Base-by-base conservation (phyloP, 2,329 filamentous ascomycete genomes). In the Fusarium piperis region DNA sequence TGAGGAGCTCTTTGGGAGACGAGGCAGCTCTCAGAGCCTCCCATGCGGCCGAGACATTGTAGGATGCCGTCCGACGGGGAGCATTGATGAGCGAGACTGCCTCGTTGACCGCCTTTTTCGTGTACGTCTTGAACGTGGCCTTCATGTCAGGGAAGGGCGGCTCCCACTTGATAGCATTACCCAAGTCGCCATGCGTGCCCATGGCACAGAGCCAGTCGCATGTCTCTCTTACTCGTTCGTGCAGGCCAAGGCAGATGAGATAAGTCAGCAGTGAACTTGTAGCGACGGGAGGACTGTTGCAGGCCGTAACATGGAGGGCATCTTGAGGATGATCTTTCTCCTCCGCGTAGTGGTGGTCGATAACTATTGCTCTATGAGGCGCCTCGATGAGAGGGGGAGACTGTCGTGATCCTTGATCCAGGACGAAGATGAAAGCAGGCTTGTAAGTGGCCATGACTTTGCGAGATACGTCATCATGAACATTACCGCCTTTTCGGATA, bases 101-200 rank as follows among this genome's bases (percentile, higher is more conserved):
- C 15, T 89, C 86, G 66, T 90, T 91, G 60, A 92, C 79, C 0
- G 85, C 80, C 70, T 89, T 91, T 72, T 90, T 92, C 0, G 88
- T 88, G 73, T 91, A 83, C 15, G 78, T 81, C 72, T 91, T 91
- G 72, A 92, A 88, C 0, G 86, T 86, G 1, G 83, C 78, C 18
- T 82, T 83, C 89, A 92, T 91, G 67, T 92, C 88, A 2, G 91
- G 91, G 68, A 93, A 92, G 0, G 91, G 91, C 0, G 86, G 84
- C 23, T 88, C 81, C 91, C 91, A 92, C 76, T 91, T 92, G 16
- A 92, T 69, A 0, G 85, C 85, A 39, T 87, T 91, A 15, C 90
- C 90, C 0, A 93, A 82, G 69, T 93, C 91, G 3, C 90, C 90
- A 68, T 92, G 89, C 0, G 90, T 92, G 10, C 91, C 91, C 69